Conservation (phyloP, 208 protist genomes). For the Spongospora subterranea region DNA sequence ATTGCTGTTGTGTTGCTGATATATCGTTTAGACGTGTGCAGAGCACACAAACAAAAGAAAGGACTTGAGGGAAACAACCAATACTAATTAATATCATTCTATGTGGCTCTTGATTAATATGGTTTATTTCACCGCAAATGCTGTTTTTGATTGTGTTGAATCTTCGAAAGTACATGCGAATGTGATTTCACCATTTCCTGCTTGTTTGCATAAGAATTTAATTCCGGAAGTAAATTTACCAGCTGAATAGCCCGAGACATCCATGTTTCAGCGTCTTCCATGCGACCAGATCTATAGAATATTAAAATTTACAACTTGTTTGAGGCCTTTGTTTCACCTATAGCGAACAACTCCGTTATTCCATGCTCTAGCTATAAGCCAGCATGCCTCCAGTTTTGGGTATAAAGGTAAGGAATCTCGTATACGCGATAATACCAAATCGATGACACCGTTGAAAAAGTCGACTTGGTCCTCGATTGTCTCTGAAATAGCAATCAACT, state of each 20-base stretch:
- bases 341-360: conserved; percentile 15
- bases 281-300: neutral
- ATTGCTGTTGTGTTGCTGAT: neutral
- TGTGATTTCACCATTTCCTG: conserved; percentile 51
- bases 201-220: neutral
- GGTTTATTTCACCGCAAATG: neutral
- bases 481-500: conserved; percentile 26
- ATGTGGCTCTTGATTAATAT: neutral
- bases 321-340: conserved; percentile 1
- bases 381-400: conserved; percentile 31
- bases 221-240: neutral
- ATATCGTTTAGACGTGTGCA: too few species aligned
- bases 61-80: too few species aligned
- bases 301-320: neutral
- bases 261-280: neutral
- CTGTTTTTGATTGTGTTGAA: neutral
- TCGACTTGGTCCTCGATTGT: neutral
- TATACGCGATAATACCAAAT: neutral
- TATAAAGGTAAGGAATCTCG: neutral
- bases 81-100: neutral
- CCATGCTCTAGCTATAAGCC: neutral
- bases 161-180: neutral
- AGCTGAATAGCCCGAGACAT: conserved; percentile 24
- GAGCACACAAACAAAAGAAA: too few species aligned
- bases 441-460: neutral